Evolutionary conservation across 768 basidiomycete genomes (phyloP).

Genomic region (Mycena rosella): DNA sequence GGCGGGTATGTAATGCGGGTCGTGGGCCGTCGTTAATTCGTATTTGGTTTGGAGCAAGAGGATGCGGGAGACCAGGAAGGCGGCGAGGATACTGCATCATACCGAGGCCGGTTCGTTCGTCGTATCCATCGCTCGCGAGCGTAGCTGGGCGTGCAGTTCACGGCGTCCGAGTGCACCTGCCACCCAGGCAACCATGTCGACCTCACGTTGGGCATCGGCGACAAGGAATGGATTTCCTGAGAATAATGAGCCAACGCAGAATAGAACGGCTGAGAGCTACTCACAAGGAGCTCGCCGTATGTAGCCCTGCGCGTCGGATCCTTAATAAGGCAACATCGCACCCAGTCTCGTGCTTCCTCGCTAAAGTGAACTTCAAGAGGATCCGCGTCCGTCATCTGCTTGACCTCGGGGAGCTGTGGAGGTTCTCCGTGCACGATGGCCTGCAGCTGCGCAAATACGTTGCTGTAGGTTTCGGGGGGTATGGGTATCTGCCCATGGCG

Average conservation of each 20-base stretch:
- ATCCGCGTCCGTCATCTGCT: slow-evolving; percentile 52
- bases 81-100: slow-evolving; percentile 5
- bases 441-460: slow-evolving; percentile 95
- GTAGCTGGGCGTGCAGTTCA: slow-evolving; percentile 27
- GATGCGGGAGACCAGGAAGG: neutral
- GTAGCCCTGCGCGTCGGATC: slow-evolving; percentile 83
- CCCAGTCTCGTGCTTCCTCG: slow-evolving; percentile 83
- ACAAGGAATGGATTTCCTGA: slow-evolving; percentile 83
- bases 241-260: neutral
- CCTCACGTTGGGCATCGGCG: slow-evolving; percentile 67
- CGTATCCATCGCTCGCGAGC: slow-evolving; percentile 2
- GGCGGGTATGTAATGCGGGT: slow-evolving; percentile 27
- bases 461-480: slow-evolving; percentile 98
- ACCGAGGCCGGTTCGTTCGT: slow-evolving; percentile 33
- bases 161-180: slow-evolving; percentile 57
- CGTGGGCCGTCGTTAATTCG: slow-evolving; percentile 27
- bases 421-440: slow-evolving; percentile 97
- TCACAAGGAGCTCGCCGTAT: slow-evolving; percentile 84
- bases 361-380: slow-evolving; percentile 43
- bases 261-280: slow-evolving; percentile 41
- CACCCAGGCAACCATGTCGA: slow-evolving; percentile 93
- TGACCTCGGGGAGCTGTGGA: slow-evolving; percentile 82
- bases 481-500: slow-evolving; percentile 91
- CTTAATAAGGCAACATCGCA: slow-evolving; percentile 84
- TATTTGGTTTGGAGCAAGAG: slow-evolving; percentile 15